Evolutionary conservation across 495 filamentous ascomycete species (phyloP).

Genomic region (Lepraria neglecta): DNA sequence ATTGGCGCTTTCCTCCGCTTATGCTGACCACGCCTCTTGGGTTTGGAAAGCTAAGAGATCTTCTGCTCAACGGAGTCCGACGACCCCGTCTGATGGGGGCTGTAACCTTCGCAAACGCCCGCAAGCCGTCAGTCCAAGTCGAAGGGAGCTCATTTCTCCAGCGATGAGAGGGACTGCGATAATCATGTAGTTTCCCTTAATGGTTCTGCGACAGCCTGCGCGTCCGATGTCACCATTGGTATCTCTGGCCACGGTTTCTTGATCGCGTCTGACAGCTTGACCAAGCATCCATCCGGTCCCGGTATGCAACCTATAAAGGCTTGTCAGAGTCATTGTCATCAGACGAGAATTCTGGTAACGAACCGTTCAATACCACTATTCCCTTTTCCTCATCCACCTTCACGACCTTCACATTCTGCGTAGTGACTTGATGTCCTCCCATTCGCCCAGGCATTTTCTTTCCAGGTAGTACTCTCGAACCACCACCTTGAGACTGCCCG

Average conservation of each 20-base stretch:
- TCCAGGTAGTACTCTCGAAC: constrained; percentile 84
- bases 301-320: constrained; percentile 58
- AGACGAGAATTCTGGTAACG: not conserved
- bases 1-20: not conserved
- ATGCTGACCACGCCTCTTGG: too few species aligned
- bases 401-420: constrained; percentile 84
- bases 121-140: not conserved
- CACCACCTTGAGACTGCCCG: constrained; percentile 82
- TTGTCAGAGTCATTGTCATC: constrained; percentile 13
- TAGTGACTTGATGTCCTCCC: constrained; percentile 78
- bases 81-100: not conserved
- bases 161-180: not conserved
- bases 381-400: constrained; percentile 79
- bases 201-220: constrained; percentile 8
- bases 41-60: not conserved
- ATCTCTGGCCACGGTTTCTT: constrained; percentile 76
- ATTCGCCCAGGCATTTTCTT: constrained; percentile 98
- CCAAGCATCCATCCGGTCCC: constrained; percentile 75
- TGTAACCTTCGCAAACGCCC: not conserved
- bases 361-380: constrained; percentile 79
- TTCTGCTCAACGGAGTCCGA: not conserved
- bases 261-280: constrained; percentile 83
- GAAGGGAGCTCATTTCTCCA: not conserved
- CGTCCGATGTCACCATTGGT: constrained; percentile 18
- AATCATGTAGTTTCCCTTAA: constrained; percentile 16